Percentiles rank a stretch among this genome's conserved stretches.
Evolutionary conservation across 169 alveolate species (phyloP).

Genomic region (Plasmodium falciparum): DNA sequence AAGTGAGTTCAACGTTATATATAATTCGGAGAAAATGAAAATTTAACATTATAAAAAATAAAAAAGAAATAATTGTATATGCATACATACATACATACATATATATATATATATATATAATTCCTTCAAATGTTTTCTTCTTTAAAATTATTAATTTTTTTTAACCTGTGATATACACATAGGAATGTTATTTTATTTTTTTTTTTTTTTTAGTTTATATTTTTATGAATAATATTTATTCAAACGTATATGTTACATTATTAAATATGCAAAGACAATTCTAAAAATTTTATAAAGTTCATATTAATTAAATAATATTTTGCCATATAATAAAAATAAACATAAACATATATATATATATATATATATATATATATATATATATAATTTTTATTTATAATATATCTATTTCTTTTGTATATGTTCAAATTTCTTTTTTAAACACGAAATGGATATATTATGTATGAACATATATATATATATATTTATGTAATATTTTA

Average conservation of each 20-base stretch:
- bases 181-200: too few species aligned
- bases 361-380: background rate
- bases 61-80: background rate
- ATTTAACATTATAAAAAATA: background rate
- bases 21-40: background rate
- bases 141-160: too few species aligned
- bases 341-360: background rate
- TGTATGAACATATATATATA: background rate
- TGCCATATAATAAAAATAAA: background rate
- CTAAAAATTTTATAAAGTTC: constrained; percentile 6
- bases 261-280: too few species aligned
- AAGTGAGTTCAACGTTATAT: constrained; percentile 9
- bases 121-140: too few species aligned
- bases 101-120: background rate
- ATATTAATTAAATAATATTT: background rate
- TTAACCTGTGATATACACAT: too few species aligned
- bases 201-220: too few species aligned
- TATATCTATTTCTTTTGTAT: background rate
- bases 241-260: too few species aligned
- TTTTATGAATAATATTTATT: too few species aligned
- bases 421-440: background rate
- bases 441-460: background rate
- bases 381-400: background rate
- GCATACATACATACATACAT: background rate
- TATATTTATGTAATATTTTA: background rate